A percentile compares a stretch with the other conserved stretches of the same genome.
Evolutionary conservation across 2,329 filamentous ascomycete species (phyloP).

Genomic region (Aureobasidium sp.): DNA sequence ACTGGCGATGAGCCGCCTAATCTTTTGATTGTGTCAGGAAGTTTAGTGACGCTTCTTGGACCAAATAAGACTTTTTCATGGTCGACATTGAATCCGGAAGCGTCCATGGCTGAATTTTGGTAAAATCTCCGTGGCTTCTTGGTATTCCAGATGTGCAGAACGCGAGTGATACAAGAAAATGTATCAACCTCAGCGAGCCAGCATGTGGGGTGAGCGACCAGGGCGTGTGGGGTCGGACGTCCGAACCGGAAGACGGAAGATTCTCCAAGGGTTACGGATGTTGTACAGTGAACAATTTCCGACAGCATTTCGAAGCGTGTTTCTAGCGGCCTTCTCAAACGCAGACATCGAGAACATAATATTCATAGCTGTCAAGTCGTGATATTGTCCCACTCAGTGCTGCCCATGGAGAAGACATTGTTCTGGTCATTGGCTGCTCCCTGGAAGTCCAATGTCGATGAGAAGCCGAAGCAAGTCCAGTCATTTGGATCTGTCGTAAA

Average conservation of each 20-base stretch:
- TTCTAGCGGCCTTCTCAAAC: background rate
- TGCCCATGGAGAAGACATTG: background rate
- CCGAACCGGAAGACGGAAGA: background rate
- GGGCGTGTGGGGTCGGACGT: background rate
- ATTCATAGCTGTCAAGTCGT: background rate
- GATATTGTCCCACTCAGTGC: background rate
- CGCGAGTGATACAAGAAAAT: background rate
- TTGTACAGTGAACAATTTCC: background rate
- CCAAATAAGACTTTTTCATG: slow-evolving; percentile 52
- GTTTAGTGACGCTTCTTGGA: slow-evolving; percentile 45
- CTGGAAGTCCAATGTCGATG: background rate
- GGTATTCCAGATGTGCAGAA: background rate
- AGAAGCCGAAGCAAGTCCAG: background rate
- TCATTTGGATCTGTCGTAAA: slow-evolving; percentile 1
- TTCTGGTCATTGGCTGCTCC: background rate
- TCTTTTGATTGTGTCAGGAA: slow-evolving; percentile 38
- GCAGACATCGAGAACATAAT: background rate
- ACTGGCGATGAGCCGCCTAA: slow-evolving; percentile 45
- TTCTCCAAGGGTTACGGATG: background rate
- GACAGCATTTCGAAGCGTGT: too few species aligned
- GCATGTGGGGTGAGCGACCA: background rate
- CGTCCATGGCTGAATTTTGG: slow-evolving; percentile 35
- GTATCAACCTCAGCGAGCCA: background rate
- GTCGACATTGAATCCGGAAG: slow-evolving; percentile 51
- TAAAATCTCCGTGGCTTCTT: too few species aligned